These are phyloP conservation scores for Coix lacrymajobi DNA, from an alignment of 176 grass and related monocot species.

Conservation along the genomic window DNA sequence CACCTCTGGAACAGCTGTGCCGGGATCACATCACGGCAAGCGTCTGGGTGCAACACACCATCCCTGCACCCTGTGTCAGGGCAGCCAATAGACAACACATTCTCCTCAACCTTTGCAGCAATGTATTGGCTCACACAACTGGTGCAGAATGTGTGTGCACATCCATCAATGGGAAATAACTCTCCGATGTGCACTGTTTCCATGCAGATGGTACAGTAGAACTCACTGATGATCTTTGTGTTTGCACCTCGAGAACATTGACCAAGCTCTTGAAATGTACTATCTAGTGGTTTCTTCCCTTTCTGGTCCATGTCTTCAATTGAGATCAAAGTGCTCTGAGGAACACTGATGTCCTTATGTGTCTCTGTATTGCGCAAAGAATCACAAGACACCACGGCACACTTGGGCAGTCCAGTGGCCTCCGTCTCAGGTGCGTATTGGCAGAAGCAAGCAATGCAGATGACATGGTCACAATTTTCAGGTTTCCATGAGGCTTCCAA, in stretches of 20 bases:
- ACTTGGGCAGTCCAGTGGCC: conserved; percentile 15
- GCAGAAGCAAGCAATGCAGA: conserved; percentile 43
- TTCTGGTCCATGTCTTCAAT: not conserved
- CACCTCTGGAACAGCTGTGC: conserved; percentile 35
- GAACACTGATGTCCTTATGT: not conserved
- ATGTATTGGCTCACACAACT: conserved; percentile 57
- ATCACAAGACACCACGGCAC: conserved; percentile 1
- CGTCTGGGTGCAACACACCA: conserved; percentile 36
- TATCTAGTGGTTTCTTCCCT: not conserved
- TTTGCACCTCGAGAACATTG: conserved; percentile 23
- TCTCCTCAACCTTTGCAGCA: conserved; percentile 46
- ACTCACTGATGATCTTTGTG: not conserved
- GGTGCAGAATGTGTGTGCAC: conserved; percentile 54
- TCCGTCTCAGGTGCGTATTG: not conserved
- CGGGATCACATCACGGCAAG: conserved; percentile 43
- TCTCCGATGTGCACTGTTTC: conserved; percentile 11
- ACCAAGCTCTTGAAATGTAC: not conserved
- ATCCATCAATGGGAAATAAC: conserved; percentile 36
- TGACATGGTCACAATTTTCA: conserved; percentile 36
- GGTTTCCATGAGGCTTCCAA: conserved; percentile 26
- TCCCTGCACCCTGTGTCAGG: conserved; percentile 31
- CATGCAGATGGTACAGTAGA: conserved; percentile 66
- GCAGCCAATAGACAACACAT: conserved; percentile 36
- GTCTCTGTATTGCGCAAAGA: not conserved
- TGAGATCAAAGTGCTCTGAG: not conserved